Evolutionary conservation across 2,329 filamentous ascomycete genomes (phyloP).

Genomic region (Trichophyton benhamiae): DNA sequence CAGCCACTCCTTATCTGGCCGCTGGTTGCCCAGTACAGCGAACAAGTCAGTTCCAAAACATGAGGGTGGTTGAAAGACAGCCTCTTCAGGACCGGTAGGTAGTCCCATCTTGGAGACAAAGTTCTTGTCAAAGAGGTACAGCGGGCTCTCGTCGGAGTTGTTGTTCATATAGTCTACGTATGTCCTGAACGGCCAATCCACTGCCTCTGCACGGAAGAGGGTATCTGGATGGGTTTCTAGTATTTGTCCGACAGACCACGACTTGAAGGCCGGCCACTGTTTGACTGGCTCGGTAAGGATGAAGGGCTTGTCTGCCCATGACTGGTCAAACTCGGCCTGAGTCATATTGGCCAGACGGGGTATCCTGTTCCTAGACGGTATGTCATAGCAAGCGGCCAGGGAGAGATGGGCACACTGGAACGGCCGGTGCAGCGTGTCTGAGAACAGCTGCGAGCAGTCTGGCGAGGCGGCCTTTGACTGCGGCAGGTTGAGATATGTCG

Average conservation of each 20-base stretch:
- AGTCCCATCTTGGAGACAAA: slow-evolving; percentile 81
- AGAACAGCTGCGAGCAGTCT: slow-evolving; percentile 69
- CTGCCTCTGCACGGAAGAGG: slow-evolving; percentile 77
- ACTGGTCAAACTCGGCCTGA: slow-evolving; percentile 57
- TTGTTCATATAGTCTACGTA: slow-evolving; percentile 74
- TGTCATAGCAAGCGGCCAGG: slow-evolving; percentile 54
- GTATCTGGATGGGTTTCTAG: slow-evolving; percentile 51
- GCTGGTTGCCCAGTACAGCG: slow-evolving; percentile 59
- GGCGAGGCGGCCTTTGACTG: slow-evolving; percentile 44
- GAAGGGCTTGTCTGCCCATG: slow-evolving; percentile 73
- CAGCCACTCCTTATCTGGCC: slow-evolving; percentile 83
- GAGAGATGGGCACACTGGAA: slow-evolving; percentile 75
- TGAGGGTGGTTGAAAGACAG: slow-evolving; percentile 63
- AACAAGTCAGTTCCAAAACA: slow-evolving; percentile 86
- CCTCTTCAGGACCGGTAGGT: slow-evolving; percentile 23
- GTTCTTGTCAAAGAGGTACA: slow-evolving; percentile 81
- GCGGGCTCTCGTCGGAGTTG: slow-evolving; percentile 70
- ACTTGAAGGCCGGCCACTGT: slow-evolving; percentile 62
- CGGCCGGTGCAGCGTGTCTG: slow-evolving; percentile 77
- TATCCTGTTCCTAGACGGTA: slow-evolving; percentile 64
- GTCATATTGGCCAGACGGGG: slow-evolving; percentile 55
- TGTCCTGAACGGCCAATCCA: slow-evolving; percentile 76
- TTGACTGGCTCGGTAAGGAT: slow-evolving; percentile 72
- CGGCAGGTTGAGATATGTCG: slow-evolving; percentile 56
- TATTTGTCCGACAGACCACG: slow-evolving; percentile 62